Evolutionary conservation across 345 rosid species (phyloP), one percentile per base, ranked within the genome.

Genomic region (Gossypium anomalum): DNA sequence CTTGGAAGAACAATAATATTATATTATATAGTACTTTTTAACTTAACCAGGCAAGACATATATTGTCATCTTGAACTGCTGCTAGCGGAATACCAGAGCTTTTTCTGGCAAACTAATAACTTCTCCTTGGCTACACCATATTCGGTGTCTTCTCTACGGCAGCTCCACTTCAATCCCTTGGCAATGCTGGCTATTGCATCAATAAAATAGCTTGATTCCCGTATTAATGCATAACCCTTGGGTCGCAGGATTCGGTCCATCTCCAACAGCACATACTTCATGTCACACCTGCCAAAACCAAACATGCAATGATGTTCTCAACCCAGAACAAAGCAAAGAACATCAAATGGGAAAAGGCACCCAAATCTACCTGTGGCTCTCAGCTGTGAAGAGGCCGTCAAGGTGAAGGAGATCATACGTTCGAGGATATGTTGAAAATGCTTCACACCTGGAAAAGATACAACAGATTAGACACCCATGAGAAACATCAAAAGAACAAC

Each of bases 331-430:
- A 41, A 64, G 8, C 9, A 22, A 20, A 66, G 70, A 66, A 66
- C 62, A 56, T 2, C 20, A 61, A 4, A 59, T 49, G 22, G 9
- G 61, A n/a, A 34, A 53, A 64, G 7, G 55, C 61, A n/a, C 41
- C 5, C 27, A 15, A 41, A 9, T 67, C 75, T 83, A 95, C 99
- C 98, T 89, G 69, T 94, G 96, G 87, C 92, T 91, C 80, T 94
- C 98, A 34, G 90, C 80, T 57, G 97, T 92, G 66, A 92, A 91
- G 65, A 92, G 86, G 47, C 96, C 96, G 79, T 92, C 98, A 4
- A 94, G 85, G 78, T 92, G 98, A 72, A 94, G 96, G 64, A 94
- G 93, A 83, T 94, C 98, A 60, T 94, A 94, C 17, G 98, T 92
- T 74, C 98, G 82, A 70, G 98, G 98, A 83, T 94, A 94, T 4